These are phyloP conservation scores for Diaporthe amygdali DNA, from an alignment of 2,329 filamentous ascomycete genomes.

Conservation along the genomic window DNA sequence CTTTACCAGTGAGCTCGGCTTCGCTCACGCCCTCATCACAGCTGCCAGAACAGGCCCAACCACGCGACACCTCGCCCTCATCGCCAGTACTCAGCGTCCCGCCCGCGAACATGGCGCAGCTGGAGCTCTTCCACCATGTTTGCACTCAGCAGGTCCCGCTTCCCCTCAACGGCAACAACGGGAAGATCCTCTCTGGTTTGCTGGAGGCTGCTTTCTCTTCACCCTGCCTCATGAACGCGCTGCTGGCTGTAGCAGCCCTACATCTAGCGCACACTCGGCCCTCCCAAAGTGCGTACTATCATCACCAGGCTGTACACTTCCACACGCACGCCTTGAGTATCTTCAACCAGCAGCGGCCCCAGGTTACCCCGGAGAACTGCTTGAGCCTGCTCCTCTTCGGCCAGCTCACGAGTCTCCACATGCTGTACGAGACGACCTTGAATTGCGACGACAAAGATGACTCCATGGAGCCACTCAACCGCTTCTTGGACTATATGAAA, in stretches of 20 bases:
- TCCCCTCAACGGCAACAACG: background rate
- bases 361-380: constrained; percentile 38
- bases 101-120: constrained; percentile 5
- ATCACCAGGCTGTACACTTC: constrained; percentile 46
- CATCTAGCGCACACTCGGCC: constrained; percentile 22
- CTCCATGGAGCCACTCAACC: constrained; percentile 43
- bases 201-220: constrained; percentile 8
- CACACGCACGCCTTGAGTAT: constrained; percentile 48
- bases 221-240: constrained; percentile 17
- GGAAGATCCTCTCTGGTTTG: background rate
- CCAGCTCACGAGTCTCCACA: constrained; percentile 48
- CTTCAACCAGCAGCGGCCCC: constrained; percentile 39
- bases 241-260: constrained; percentile 11
- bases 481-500: constrained; percentile 46
- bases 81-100: background rate
- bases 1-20: background rate
- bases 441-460: constrained; percentile 31
- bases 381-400: constrained; percentile 52
- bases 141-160: constrained; percentile 1
- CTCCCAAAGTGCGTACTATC: constrained; percentile 32
- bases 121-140: constrained; percentile 14
- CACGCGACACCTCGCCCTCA: background rate
- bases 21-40: background rate
- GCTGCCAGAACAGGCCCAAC: background rate
- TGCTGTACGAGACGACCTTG: constrained; percentile 51